Conservation (phyloP, 2,329 filamentous ascomycete species). For the Trichophyton rubrum region DNA sequence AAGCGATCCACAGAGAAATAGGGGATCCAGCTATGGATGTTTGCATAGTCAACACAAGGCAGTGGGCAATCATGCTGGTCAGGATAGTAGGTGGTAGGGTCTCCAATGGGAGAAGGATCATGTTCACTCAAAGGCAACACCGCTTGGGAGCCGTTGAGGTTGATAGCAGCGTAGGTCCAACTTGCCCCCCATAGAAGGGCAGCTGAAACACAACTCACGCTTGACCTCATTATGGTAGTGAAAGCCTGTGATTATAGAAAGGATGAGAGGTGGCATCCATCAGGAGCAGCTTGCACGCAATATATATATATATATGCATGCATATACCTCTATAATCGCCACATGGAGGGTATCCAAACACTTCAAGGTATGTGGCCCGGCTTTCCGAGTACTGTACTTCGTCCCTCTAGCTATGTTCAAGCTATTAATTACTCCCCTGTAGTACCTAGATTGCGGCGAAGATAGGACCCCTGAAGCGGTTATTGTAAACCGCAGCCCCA, state of each 20-base stretch:
- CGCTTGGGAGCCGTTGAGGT: not conserved
- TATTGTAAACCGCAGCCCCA: not conserved
- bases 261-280: not conserved
- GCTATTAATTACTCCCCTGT: not conserved
- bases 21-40: constrained; percentile 1
- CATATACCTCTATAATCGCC: not conserved
- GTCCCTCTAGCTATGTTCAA: not conserved
- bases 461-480: not conserved
- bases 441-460: not conserved
- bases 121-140: not conserved
- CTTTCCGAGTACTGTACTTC: not conserved
- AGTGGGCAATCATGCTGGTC: not conserved
- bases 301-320: not conserved
- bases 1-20: constrained; percentile 5
- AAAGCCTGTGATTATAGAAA: not conserved
- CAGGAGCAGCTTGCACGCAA: not conserved
- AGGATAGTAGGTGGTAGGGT: not conserved
- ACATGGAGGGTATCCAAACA: not conserved
- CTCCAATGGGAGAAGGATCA: not conserved
- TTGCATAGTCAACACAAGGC: not conserved
- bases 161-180: not conserved
- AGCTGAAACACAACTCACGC: not conserved
- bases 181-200: not conserved
- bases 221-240: not conserved
- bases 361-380: not conserved